These are phyloP conservation scores for Eucalyptus polyanthemos DNA, from an alignment of 345 rosid species.

Conservation along the genomic window DNA sequence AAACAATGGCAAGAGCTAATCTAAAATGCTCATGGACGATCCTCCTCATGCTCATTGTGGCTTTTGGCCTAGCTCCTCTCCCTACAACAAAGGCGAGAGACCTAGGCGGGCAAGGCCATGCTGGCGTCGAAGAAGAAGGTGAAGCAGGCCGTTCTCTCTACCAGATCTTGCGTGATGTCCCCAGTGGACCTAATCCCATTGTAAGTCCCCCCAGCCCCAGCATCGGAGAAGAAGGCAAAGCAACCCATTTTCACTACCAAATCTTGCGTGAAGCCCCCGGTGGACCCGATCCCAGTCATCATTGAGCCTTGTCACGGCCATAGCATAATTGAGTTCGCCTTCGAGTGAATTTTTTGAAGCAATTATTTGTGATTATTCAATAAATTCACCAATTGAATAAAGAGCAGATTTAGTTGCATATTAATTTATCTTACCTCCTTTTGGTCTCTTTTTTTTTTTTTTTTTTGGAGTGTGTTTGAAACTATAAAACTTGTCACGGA, in stretches of 20 bases:
- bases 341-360: not conserved
- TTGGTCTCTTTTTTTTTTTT: not conserved
- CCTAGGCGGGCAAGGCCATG: not conserved
- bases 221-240: too few species aligned
- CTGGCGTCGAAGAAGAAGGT: not conserved
- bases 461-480: not conserved
- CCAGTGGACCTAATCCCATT: too few species aligned
- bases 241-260: too few species aligned
- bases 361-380: not conserved
- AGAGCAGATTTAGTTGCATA: not conserved
- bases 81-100: not conserved
- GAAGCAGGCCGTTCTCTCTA: not conserved
- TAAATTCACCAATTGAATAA: not conserved
- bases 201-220: too few species aligned
- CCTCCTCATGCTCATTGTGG: not conserved
- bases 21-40: not conserved
- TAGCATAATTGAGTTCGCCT: not conserved
- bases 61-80: not conserved
- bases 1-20: not conserved
- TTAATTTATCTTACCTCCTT: not conserved
- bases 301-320: not conserved
- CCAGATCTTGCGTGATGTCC: not conserved
- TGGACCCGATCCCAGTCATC: not conserved
- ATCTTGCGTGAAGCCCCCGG: rapidly evolving
- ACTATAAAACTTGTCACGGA: too few species aligned